Evolutionary conservation across 805 yeast species (phyloP).

Genomic region (Naumovozyma baii): DNA sequence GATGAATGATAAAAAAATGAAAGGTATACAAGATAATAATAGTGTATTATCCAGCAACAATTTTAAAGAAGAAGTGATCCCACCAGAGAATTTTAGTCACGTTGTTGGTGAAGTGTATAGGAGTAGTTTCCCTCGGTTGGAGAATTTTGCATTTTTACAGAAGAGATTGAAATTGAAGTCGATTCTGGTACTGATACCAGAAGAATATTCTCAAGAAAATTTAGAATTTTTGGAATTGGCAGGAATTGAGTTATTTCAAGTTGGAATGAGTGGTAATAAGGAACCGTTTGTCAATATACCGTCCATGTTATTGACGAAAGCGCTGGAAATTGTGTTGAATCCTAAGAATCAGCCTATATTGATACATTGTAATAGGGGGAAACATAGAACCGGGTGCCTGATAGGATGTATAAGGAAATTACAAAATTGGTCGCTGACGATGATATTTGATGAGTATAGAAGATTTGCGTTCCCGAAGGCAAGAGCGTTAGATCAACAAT

Average conservation of each 20-base stretch:
- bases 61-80: constrained; percentile 19
- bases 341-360: constrained; percentile 86
- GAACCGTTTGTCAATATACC: constrained; percentile 82
- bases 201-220: constrained; percentile 79
- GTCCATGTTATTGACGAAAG: constrained; percentile 60
- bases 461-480: constrained; percentile 92
- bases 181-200: constrained; percentile 79
- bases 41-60: background rate
- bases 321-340: constrained; percentile 68
- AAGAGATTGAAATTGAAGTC: constrained; percentile 53
- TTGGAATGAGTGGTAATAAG: constrained; percentile 91
- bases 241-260: constrained; percentile 64
- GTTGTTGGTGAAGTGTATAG: constrained; percentile 75
- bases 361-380: constrained; percentile 93
- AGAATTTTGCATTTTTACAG: constrained; percentile 63
- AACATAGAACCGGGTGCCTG: constrained; percentile 92
- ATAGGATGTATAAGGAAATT: constrained; percentile 85
- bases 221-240: constrained; percentile 49
- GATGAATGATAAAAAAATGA: constrained; percentile 6
- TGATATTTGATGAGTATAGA: constrained; percentile 92
- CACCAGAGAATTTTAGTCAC: constrained; percentile 89
- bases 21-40: background rate
- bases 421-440: constrained; percentile 86
- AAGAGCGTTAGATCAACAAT: constrained; percentile 90
- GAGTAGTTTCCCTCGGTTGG: constrained; percentile 80